A percentile compares a stretch with the other conserved stretches of the same genome.
These are phyloP conservation scores for Ceratocystis ficicola DNA, from an alignment of 2,329 filamentous ascomycete genomes.

Conservation along the genomic window DNA sequence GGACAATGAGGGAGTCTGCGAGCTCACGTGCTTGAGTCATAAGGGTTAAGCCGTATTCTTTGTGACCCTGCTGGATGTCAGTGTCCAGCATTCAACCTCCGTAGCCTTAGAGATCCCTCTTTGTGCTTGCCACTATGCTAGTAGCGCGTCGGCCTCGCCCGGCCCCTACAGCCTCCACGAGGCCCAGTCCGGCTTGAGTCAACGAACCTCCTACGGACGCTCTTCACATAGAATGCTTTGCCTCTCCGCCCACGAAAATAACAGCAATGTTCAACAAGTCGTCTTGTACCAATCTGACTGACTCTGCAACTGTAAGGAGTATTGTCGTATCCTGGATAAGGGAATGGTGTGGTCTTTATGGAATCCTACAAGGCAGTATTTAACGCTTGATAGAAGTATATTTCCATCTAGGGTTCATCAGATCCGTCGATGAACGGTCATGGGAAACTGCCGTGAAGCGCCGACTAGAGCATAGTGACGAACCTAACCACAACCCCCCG, in stretches of 20 bases:
- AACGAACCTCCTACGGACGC: constrained; percentile 18
- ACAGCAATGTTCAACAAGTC: neutral
- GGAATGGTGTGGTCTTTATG: constrained; percentile 23
- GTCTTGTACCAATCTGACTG: constrained; percentile 14
- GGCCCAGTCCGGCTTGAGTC: too few species aligned
- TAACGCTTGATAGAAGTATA: constrained; percentile 21
- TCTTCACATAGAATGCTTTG: constrained; percentile 20
- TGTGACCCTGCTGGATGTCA: too few species aligned
- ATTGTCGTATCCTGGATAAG: neutral
- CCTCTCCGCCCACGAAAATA: constrained; percentile 20
- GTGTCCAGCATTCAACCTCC: too few species aligned
- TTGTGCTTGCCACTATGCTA: too few species aligned
- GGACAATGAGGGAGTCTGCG: too few species aligned
- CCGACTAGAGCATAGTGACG: constrained; percentile 20
- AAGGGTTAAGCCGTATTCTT: too few species aligned
- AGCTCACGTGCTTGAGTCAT: too few species aligned
- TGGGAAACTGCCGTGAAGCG: constrained; percentile 22
- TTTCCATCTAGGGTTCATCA: constrained; percentile 19
- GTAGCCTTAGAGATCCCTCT: too few species aligned
- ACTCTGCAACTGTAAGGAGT: constrained; percentile 16
- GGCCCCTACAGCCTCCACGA: too few species aligned
- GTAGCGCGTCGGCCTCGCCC: too few species aligned
- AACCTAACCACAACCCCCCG: constrained; percentile 19
- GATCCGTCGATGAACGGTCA: constrained; percentile 16
- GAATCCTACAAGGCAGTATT: constrained; percentile 21